Evolutionary conservation across 192 early-diverging fungal genomes (phyloP).

Genomic region (Entophlyctis helioformis): DNA sequence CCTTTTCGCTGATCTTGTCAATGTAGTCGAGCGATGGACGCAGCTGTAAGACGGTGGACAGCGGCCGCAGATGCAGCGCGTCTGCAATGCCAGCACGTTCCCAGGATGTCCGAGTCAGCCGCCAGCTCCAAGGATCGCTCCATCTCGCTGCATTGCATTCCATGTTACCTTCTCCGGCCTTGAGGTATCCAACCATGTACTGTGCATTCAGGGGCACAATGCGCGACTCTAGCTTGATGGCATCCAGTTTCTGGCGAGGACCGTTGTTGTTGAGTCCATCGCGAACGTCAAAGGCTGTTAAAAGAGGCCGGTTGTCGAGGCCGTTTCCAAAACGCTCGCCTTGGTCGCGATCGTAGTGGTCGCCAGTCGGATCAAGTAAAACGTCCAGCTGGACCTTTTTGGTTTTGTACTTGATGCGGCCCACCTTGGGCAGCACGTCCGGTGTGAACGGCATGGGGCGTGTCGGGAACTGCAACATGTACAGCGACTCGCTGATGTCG

Average conservation of each 20-base stretch:
- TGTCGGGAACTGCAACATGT: constrained; percentile 78
- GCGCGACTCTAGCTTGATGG: constrained; percentile 64
- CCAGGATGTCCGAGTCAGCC: too few species aligned
- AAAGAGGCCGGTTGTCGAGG: constrained; percentile 57
- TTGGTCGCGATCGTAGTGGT: constrained; percentile 63
- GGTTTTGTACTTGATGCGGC: constrained; percentile 73
- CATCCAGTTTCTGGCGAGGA: constrained; percentile 52
- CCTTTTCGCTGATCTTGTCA: constrained; percentile 80
- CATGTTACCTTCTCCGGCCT: constrained; percentile 36
- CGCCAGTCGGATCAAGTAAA: constrained; percentile 56
- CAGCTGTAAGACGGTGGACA: constrained; percentile 64
- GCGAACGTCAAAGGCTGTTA: constrained; percentile 32
- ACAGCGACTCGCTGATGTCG: constrained; percentile 53
- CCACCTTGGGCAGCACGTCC: constrained; percentile 7
- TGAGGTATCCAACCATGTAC: constrained; percentile 73
- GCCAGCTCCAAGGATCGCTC: too few species aligned
- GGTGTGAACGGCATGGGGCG: constrained; percentile 27
- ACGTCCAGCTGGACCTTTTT: constrained; percentile 76
- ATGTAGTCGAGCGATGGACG: constrained; percentile 82
- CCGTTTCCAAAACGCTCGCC: constrained; percentile 70
- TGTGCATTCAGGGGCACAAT: constrained; percentile 64
- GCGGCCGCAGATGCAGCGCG: constrained; percentile 76
- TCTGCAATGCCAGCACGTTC: constrained; percentile 11
- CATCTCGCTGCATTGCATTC: too few species aligned
- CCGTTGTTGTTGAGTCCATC: constrained; percentile 6